Base-by-base conservation (phyloP, 176 grass and related monocot genomes). In the Aegilops sharonensis region DNA sequence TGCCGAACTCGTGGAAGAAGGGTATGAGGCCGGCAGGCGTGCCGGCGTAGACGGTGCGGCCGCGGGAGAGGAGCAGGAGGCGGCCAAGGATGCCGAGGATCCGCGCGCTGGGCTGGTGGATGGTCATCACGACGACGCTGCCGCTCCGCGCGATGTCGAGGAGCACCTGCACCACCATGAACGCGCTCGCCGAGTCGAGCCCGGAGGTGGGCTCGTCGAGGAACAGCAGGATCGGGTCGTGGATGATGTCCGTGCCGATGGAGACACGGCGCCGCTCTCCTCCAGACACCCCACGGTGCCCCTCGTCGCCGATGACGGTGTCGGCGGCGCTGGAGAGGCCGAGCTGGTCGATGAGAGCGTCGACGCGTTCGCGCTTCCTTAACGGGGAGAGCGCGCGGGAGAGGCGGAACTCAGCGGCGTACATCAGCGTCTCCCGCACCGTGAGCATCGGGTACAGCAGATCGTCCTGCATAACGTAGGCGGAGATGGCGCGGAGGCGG, bases 401-500 rank as follows among this genome's bases (percentile, higher is more conserved):
- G 25, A 98, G 93, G 25, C 96, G 92, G 86, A 98, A 94, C 82
- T 95, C 92, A 14, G 96, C 96, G 47, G 96, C 85, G 86, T 84
- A 98, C 21, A 73, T 47, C 11, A 98, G 86, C 27, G 96, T 98
- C 89, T 98, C 96, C 23, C 91, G 78, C 14, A 95, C 96, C 0
- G 93, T 98, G 27, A 98, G 96, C 96, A 98, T 98, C 65, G 96
- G 92, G 83, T 86, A 98, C 3, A 98, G 82, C 21, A 98, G 90
- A 61, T 98, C 93, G 81, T 98, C 96, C 86, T 98, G 96, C 96
- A 95, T 98, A 2, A 98, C 93, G 84, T 98, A 89, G 5, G 96
- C 90, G 0, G 96, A 92, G 83, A 98, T 98, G 62, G 80, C 75
- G 45, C 88, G 91, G n/a, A 95, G 83, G 5, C 93, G 69, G 12